Percentiles rank a stretch among this genome's conserved stretches.
These are phyloP conservation scores for Cyclocybe aegerita DNA, from an alignment of 768 basidiomycete genomes.

Conservation along the genomic window DNA sequence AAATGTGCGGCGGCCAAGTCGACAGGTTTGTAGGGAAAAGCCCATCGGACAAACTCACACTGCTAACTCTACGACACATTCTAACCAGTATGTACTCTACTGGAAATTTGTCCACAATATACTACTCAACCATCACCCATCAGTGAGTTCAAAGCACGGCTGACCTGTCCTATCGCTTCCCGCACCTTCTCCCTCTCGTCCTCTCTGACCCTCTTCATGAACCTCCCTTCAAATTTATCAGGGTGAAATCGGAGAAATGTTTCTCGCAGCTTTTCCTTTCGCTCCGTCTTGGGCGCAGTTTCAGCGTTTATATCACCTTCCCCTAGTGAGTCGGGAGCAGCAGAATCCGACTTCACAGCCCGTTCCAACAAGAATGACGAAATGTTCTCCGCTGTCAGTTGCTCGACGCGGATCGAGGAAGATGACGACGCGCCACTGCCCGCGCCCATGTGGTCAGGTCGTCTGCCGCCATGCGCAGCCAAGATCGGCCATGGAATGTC, in stretches of 20 bases:
- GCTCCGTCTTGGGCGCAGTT: slow-evolving; percentile 34
- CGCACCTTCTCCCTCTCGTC: slow-evolving; percentile 49
- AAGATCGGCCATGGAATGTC: slow-evolving; percentile 79
- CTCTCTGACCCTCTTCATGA: slow-evolving; percentile 51
- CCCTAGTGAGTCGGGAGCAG: neutral
- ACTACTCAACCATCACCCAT: slow-evolving; percentile 35
- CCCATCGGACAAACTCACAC: too few species aligned
- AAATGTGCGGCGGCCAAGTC: too few species aligned
- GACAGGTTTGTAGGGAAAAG: too few species aligned
- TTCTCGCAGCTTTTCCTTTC: slow-evolving; percentile 65
- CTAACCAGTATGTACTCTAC: too few species aligned
- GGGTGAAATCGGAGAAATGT: slow-evolving; percentile 75
- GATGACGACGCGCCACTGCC: slow-evolving; percentile 4
- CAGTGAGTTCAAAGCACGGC: slow-evolving; percentile 55
- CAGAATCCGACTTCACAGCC: neutral
- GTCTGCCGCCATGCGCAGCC: slow-evolving; percentile 27
- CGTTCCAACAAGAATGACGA: slow-evolving; percentile 53
- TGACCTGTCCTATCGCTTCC: slow-evolving; percentile 65
- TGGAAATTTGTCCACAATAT: neutral
- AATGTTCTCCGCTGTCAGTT: slow-evolving; percentile 56
- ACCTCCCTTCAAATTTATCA: slow-evolving; percentile 78
- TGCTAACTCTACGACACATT: too few species aligned
- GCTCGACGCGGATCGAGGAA: slow-evolving; percentile 34
- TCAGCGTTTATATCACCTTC: slow-evolving; percentile 4
- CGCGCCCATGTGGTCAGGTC: slow-evolving; percentile 4